phyloP scores from a whole-genome alignment of 805 yeast species.

The Metschnikowia arizonensis region DNA sequence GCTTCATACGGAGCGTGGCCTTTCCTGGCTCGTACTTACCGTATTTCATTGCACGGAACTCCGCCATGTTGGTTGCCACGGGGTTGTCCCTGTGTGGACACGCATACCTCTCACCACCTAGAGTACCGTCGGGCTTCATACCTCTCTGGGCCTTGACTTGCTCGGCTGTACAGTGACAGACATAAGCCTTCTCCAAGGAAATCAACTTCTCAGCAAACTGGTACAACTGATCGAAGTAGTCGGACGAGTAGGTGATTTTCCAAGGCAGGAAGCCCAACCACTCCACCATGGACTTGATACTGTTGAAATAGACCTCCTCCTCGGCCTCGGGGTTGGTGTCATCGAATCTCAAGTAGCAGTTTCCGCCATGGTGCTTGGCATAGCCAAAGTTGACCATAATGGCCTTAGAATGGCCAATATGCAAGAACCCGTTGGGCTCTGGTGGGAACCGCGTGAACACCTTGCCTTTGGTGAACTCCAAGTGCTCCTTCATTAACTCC shows the following conservation, averaged over 20 bases:
- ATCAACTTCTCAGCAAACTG: conserved; percentile 84
- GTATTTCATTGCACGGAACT: conserved; percentile 88
- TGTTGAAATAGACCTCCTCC: conserved; percentile 83
- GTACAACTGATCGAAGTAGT: conserved; percentile 86
- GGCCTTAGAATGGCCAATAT: conserved; percentile 97
- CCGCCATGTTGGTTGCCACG: conserved; percentile 67
- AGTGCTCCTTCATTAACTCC: conserved; percentile 76
- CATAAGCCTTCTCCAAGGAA: conserved; percentile 69
- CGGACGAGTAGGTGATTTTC: conserved; percentile 93
- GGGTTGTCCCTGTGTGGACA: conserved; percentile 72
- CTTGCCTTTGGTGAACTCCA: conserved; percentile 70
- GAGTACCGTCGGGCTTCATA: conserved; percentile 82
- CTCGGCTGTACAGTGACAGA: conserved; percentile 90
- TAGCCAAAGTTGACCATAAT: conserved; percentile 97
- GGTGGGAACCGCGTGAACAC: conserved; percentile 97
- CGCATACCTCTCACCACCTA: conserved; percentile 87
- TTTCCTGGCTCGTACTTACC: conserved; percentile 87
- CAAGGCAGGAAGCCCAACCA: conserved; percentile 96
- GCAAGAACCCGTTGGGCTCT: conserved; percentile 96
- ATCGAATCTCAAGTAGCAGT: conserved; percentile 89
- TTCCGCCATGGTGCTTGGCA: conserved; percentile 82
- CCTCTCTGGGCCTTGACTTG: conserved; percentile 91
- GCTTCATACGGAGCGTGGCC: conserved; percentile 96
- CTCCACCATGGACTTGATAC: conserved; percentile 76
- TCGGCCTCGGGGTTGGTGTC: conserved; percentile 99